Evolutionary conservation across 352 stramenopile genomes (phyloP).

Genomic region (Globisporangium mamillatum): DNA sequence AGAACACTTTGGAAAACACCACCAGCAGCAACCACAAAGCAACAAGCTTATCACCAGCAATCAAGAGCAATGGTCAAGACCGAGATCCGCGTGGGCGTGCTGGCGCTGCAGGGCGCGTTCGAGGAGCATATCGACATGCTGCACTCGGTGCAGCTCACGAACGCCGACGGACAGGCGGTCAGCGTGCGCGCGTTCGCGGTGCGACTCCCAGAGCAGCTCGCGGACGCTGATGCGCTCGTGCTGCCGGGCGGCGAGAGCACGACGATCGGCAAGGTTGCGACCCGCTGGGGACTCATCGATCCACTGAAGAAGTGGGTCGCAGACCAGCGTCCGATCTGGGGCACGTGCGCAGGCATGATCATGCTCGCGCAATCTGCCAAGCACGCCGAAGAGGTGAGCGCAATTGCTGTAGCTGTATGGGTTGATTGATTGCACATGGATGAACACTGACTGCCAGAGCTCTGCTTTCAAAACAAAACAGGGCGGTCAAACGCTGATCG

Average conservation of each 20-base stretch:
- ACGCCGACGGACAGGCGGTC: conserved; percentile 26
- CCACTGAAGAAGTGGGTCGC: conserved; percentile 79
- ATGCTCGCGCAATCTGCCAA: conserved; percentile 87
- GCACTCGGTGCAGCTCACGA: conserved; percentile 33
- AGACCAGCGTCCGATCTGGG: conserved; percentile 87
- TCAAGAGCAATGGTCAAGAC: conserved; percentile 17
- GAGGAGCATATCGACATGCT: conserved; percentile 90
- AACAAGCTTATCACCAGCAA: neutral
- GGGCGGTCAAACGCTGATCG: conserved; percentile 92
- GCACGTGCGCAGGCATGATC: conserved; percentile 97
- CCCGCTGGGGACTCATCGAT: conserved; percentile 74
- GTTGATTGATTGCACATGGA: conserved; percentile 17
- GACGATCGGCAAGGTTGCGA: conserved; percentile 92
- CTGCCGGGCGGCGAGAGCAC: conserved; percentile 95
- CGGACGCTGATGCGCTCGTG: conserved; percentile 89
- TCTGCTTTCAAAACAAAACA: conserved; percentile 11
- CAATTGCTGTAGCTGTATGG: neutral
- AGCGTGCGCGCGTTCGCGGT: conserved; percentile 66
- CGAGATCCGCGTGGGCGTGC: conserved; percentile 67
- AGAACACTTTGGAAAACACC: conserved; percentile 1
- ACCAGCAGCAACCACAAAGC: neutral
- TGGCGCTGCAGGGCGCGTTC: conserved; percentile 91
- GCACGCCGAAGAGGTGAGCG: conserved; percentile 77
- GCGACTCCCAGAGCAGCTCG: conserved; percentile 76
- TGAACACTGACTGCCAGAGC: conserved; percentile 17